Conservation (phyloP, 441 rosid species). For the Croton laevigatus region DNA sequence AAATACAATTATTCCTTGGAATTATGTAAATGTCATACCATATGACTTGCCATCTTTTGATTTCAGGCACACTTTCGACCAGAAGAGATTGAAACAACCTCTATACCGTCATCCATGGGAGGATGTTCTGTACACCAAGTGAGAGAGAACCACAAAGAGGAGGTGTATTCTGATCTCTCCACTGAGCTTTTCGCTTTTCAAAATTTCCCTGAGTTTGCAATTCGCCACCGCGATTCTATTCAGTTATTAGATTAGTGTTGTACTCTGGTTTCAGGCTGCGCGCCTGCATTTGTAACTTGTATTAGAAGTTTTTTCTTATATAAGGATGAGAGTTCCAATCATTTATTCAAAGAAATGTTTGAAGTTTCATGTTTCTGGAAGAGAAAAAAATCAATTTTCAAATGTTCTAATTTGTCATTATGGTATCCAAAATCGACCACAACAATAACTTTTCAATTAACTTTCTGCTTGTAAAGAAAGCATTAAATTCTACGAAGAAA, state of each 20-base stretch:
- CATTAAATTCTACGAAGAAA: no score
- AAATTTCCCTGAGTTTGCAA: slow-evolving; percentile 18
- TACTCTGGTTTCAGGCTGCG: slow-evolving; percentile 4
- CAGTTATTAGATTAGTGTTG: slow-evolving; percentile 32
- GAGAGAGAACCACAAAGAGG: slow-evolving; percentile 21
- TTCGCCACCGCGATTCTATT: slow-evolving; percentile 14
- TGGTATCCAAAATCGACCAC: no score
- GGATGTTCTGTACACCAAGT: slow-evolving; percentile 89
- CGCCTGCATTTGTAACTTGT: slow-evolving; percentile 25
- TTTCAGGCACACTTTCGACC: slow-evolving; percentile 82
- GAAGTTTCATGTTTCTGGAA: slow-evolving; percentile 15
- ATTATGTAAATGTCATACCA: not conserved
- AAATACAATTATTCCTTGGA: not conserved
- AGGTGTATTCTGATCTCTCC: slow-evolving; percentile 12
- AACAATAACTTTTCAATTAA: no score
- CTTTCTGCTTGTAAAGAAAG: no score
- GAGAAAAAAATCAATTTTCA: slow-evolving; percentile 2
- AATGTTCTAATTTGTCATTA: no score
- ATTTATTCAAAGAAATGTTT: slow-evolving; percentile 18
- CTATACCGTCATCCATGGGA: slow-evolving; percentile 91
- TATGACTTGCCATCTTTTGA: slow-evolving; percentile 9
- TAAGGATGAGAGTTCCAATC: slow-evolving; percentile 5
- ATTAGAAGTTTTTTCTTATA: slow-evolving; percentile 11
- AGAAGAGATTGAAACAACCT: slow-evolving; percentile 85
- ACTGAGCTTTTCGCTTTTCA: slow-evolving; percentile 7